phyloP scores from a whole-genome alignment of 1,139 yeast genomes.

The Eremothecium cymbalariae region DNA sequence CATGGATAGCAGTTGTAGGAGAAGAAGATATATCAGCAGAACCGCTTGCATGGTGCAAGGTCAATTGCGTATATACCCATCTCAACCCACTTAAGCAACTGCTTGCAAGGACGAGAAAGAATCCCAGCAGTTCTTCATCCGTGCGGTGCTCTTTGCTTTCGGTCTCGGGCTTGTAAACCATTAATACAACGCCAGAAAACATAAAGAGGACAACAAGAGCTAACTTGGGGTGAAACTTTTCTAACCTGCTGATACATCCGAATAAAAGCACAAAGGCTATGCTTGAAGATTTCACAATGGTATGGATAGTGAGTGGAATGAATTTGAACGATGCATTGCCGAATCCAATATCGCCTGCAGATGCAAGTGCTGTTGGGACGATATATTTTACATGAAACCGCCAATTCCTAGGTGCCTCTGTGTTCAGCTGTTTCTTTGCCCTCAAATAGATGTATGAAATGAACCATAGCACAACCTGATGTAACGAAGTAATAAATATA shows the following conservation, averaged over 20 bases:
- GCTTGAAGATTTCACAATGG: conserved; percentile 86
- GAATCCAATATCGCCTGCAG: conserved; percentile 90
- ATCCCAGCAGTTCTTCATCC: conserved; percentile 41
- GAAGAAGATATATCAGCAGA: conserved; percentile 41
- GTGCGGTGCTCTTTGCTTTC: conserved; percentile 29
- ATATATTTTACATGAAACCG: conserved; percentile 45
- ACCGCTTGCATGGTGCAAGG: conserved; percentile 56
- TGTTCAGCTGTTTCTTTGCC: conserved; percentile 3
- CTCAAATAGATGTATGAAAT: conserved; percentile 23
- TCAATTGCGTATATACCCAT: conserved; percentile 89
- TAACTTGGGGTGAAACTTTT: conserved; percentile 58
- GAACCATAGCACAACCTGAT: conserved; percentile 60
- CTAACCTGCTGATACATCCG: conserved; percentile 73
- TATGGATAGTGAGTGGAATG: conserved; percentile 76
- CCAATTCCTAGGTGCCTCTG: conserved; percentile 18
- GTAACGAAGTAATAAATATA: conserved; percentile 71
- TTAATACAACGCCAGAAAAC: conserved; percentile 76
- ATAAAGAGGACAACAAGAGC: conserved; percentile 63
- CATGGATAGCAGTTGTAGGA: conserved; percentile 2
- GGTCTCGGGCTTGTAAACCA: conserved; percentile 48
- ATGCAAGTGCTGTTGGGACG: conserved; percentile 78
- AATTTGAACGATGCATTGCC: conserved; percentile 76
- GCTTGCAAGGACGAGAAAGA: conserved; percentile 64
- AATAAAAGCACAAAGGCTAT: conserved; percentile 81
- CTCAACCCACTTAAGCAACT: conserved; percentile 81